phyloP scores from a whole-genome alignment of 768 basidiomycete genomes.

The Mycena rebaudengoi region DNA sequence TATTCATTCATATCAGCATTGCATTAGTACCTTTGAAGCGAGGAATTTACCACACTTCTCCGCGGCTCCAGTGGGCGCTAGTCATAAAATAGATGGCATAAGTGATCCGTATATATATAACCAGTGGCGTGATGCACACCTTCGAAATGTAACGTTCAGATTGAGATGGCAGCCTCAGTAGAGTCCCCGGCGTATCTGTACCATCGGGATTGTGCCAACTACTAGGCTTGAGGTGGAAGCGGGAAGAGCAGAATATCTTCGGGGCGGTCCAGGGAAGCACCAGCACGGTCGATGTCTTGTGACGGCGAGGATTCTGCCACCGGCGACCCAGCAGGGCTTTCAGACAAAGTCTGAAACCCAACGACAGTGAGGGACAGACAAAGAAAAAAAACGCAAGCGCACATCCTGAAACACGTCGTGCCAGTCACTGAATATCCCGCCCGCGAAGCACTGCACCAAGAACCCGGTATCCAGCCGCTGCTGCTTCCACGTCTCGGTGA shows the following conservation, averaged over 20 bases:
- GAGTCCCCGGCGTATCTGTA: not conserved
- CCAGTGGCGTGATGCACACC: no score
- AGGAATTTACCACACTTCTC: no score
- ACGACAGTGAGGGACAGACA: not conserved
- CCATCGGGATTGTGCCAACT: conserved; percentile 8
- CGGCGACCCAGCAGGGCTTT: no score
- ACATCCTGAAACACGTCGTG: conserved; percentile 30
- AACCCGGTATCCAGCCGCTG: conserved; percentile 30
- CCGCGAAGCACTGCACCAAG: conserved; percentile 27
- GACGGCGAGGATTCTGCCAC: not conserved
- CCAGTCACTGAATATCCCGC: conserved; percentile 35
- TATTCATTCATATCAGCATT: not conserved
- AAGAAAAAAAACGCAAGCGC: not conserved
- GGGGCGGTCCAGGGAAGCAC: not conserved
- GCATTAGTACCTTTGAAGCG: no score
- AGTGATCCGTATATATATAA: no score
- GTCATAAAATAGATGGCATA: no score
- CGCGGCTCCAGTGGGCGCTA: no score
- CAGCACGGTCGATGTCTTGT: not conserved
- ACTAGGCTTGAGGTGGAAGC: conserved; percentile 20
- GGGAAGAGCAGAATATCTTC: conserved; percentile 22
- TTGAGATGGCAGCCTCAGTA: no score
- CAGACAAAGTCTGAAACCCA: not conserved
- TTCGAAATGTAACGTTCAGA: no score
- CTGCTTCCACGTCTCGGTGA: conserved; percentile 32